Evolutionary conservation across 2,329 filamentous ascomycete genomes (phyloP).

Genomic region (Sporothrix phasma): DNA sequence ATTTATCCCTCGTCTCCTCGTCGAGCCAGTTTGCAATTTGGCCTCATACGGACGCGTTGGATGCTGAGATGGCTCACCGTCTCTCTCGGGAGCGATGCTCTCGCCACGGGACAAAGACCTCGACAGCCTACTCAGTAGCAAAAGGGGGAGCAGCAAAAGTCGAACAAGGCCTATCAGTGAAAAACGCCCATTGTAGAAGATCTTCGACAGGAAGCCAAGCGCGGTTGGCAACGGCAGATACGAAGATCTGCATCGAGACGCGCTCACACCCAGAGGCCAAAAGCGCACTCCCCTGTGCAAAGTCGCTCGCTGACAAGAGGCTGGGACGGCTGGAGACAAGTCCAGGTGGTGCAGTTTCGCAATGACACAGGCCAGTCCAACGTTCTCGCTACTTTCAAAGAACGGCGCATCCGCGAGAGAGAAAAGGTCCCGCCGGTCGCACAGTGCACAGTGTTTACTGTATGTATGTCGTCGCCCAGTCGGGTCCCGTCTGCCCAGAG

Average conservation of each 20-base stretch:
- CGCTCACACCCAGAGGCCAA: not conserved
- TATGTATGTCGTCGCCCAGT: too few relatives aligned
- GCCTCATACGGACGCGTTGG: not conserved
- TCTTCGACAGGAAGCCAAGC: too few relatives aligned
- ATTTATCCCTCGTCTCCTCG: not conserved
- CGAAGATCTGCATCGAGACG: not conserved
- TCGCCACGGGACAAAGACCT: not conserved
- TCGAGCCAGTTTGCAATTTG: not conserved
- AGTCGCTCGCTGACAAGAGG: not conserved
- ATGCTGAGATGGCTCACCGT: not conserved
- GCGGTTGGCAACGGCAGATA: slow-evolving; percentile 1
- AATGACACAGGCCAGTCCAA: too few relatives aligned
- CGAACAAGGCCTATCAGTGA: not conserved
- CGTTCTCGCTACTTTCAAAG: too few relatives aligned
- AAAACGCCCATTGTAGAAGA: not conserved
- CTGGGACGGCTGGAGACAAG: not conserved
- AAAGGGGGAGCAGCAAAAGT: slow-evolving; percentile 4
- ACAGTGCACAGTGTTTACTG: not conserved
- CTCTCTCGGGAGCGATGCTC: not conserved
- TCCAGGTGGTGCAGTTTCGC: not conserved
- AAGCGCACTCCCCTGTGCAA: not conserved
- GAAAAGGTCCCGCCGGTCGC: not conserved
- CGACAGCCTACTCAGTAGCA: not conserved
- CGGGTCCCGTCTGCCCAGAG: not conserved
- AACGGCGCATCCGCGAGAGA: not conserved